Percentiles rank a stretch among this genome's conserved stretches.
Evolutionary conservation across 2,329 filamentous ascomycete species (phyloP).

Genomic region (Venturia pyrina): DNA sequence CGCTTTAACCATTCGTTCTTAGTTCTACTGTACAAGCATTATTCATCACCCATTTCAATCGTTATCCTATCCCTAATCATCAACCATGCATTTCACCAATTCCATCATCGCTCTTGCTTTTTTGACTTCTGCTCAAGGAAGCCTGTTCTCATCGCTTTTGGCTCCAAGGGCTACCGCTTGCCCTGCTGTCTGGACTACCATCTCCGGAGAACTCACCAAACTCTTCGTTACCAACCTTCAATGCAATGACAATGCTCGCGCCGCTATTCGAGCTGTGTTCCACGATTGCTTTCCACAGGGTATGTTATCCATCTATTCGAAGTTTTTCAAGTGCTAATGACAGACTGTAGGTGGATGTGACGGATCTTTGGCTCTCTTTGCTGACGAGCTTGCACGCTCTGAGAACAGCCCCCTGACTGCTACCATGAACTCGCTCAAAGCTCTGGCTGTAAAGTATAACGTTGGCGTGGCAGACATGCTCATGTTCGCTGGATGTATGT

Average conservation of each 20-base stretch:
- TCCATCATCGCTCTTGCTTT: background rate
- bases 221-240: slow-evolving; percentile 20
- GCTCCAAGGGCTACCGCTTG: slow-evolving; percentile 14
- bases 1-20: background rate
- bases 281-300: slow-evolving; percentile 17
- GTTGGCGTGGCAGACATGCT: slow-evolving; percentile 46
- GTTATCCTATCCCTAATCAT: background rate
- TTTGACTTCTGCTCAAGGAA: background rate
- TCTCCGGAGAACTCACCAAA: slow-evolving; percentile 21
- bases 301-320: background rate
- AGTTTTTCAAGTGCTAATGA: background rate
- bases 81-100: background rate
- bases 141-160: background rate
- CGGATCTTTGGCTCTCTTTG: slow-evolving; percentile 29
- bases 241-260: slow-evolving; percentile 24
- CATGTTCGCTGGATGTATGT: slow-evolving; percentile 33
- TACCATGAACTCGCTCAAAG: slow-evolving; percentile 29
- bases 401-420: slow-evolving; percentile 36
- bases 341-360: slow-evolving; percentile 27
- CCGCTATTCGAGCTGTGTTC: slow-evolving; percentile 26
- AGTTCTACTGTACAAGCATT: too few relatives aligned
- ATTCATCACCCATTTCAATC: background rate
- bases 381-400: slow-evolving; percentile 25
- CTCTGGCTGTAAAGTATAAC: slow-evolving; percentile 31
- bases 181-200: slow-evolving; percentile 21